A percentile compares a stretch with the other conserved stretches of the same genome.
These are phyloP conservation scores for Calonectria fujianensis DNA, from an alignment of 2,329 filamentous ascomycete species.

Conservation along the genomic window DNA sequence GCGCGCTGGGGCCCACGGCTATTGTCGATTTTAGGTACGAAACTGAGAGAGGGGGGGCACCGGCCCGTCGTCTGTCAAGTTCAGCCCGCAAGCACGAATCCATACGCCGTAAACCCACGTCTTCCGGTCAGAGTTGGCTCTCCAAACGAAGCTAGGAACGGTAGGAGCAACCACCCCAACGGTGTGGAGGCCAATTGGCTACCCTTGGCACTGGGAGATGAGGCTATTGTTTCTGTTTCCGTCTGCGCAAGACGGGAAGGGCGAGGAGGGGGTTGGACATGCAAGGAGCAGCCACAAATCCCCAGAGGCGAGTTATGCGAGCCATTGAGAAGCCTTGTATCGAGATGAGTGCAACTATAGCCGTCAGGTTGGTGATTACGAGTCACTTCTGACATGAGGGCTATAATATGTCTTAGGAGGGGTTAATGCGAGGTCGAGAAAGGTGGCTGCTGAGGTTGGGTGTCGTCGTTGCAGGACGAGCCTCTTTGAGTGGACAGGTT, in stretches of 20 bases:
- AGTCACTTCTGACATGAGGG: constrained; percentile 20
- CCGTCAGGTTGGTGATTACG: constrained; percentile 34
- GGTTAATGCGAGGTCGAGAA: constrained; percentile 5
- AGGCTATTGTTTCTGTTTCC: constrained; percentile 25
- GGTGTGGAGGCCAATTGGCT: constrained; percentile 20
- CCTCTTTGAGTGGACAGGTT: constrained; percentile 25
- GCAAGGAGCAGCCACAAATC: constrained; percentile 47
- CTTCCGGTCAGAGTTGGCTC: constrained; percentile 1
- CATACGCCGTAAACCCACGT: constrained; percentile 36
- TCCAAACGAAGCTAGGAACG: constrained; percentile 11
- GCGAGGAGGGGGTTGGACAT: constrained; percentile 45
- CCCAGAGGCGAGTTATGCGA: constrained; percentile 43
- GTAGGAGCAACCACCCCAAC: constrained; percentile 5
- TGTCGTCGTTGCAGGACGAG: background rate
- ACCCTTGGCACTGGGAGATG: constrained; percentile 27
- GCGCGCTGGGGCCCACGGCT: background rate
- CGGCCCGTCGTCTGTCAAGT: constrained; percentile 33
- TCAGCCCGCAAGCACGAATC: constrained; percentile 8
- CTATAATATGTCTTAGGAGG: constrained; percentile 23
- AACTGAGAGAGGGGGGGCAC: background rate
- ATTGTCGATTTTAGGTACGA: constrained; percentile 14
- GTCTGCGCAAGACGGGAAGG: constrained; percentile 18
- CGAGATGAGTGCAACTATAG: constrained; percentile 30
- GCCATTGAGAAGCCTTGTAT: constrained; percentile 37
- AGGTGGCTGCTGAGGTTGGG: constrained; percentile 24